Evolutionary conservation across 495 filamentous ascomycete species (phyloP).

Genomic region (Neohortaea acidophila): DNA sequence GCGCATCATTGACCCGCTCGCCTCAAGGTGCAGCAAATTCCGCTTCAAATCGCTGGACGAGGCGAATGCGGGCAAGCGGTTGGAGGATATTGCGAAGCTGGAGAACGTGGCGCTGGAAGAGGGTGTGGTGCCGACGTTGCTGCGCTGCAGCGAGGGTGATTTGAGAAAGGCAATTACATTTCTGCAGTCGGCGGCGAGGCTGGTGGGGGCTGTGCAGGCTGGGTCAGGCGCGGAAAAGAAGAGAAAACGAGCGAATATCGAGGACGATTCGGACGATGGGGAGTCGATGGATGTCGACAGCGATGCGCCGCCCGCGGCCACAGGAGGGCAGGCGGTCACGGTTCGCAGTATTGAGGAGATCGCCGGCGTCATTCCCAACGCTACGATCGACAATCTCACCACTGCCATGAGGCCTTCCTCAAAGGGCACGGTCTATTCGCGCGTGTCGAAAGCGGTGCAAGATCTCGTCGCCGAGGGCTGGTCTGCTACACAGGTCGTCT

Average conservation of each 20-base stretch:
- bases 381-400: constrained; percentile 51
- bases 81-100: constrained; percentile 63
- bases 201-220: constrained; percentile 45
- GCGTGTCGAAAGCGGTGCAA: constrained; percentile 61
- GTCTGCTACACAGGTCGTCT: constrained; percentile 82
- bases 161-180: constrained; percentile 92
- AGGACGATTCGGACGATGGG: constrained; percentile 39
- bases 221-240: constrained; percentile 20
- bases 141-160: constrained; percentile 83
- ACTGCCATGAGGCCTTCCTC: constrained; percentile 60
- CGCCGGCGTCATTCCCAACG: constrained; percentile 76
- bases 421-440: constrained; percentile 49
- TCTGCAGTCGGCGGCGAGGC: constrained; percentile 72
- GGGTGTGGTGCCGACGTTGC: constrained; percentile 67
- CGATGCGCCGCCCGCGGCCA: constrained; percentile 21
- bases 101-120: constrained; percentile 62
- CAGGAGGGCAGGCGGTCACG: constrained; percentile 43
- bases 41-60: constrained; percentile 91
- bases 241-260: constrained; percentile 40
- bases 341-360: constrained; percentile 79
- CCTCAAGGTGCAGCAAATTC: constrained; percentile 88
- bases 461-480: constrained; percentile 94
- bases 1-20: constrained; percentile 89
- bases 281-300: constrained; percentile 37
- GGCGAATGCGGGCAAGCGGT: constrained; percentile 53